Evolutionary conservation across 208 protist genomes (phyloP).

Genomic region (Leishmania guyanensis): DNA sequence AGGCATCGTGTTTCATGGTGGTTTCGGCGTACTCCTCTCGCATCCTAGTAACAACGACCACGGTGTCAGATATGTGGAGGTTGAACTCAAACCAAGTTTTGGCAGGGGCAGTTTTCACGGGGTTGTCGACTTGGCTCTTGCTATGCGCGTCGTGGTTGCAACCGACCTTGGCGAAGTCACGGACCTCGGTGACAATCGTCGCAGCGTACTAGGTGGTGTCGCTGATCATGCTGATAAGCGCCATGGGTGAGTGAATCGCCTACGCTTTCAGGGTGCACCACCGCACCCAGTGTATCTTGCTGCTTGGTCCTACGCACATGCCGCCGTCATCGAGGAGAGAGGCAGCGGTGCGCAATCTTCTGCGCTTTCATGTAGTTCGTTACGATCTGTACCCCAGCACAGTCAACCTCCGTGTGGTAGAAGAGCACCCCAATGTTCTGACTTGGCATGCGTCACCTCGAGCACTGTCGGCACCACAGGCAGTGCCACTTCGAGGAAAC

Average conservation of each 20-base stretch:
- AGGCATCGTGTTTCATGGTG: constrained; percentile 16
- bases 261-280: constrained; percentile 31
- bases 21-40: constrained; percentile 37
- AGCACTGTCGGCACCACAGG: constrained; percentile 34
- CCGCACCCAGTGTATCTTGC: constrained; percentile 1
- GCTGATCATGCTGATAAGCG: constrained; percentile 43
- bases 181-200: constrained; percentile 32
- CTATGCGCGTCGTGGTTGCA: constrained; percentile 28
- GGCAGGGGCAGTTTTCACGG: constrained; percentile 61
- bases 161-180: constrained; percentile 35
- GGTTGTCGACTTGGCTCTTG: constrained; percentile 33
- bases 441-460: constrained; percentile 45
- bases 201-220: constrained; percentile 36
- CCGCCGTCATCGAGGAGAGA: constrained; percentile 39
- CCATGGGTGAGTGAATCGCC: constrained; percentile 52
- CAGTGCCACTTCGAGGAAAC: constrained; percentile 56
- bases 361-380: constrained; percentile 35
- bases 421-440: constrained; percentile 51
- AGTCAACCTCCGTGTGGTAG: constrained; percentile 56
- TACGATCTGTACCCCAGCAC: constrained; percentile 34
- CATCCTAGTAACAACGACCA: constrained; percentile 32
- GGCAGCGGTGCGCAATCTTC: constrained; percentile 38
- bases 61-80: constrained; percentile 32
- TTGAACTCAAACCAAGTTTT: constrained; percentile 45
- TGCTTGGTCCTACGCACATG: constrained; percentile 8